Evolutionary conservation across 75 land plant species (phyloP).

Genomic region (Gnetum montanum): DNA sequence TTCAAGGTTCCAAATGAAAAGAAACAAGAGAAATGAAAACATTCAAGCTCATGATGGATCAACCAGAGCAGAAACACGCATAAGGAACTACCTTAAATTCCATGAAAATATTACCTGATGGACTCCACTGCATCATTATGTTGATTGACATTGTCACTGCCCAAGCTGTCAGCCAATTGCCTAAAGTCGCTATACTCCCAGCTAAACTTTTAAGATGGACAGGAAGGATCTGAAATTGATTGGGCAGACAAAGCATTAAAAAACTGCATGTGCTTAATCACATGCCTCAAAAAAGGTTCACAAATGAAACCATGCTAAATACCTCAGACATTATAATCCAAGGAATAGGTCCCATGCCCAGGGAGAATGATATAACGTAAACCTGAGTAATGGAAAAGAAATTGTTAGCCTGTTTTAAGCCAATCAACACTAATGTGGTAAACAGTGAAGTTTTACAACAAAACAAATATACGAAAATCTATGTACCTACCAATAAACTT

Average conservation of each 20-base stretch:
- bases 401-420: no score
- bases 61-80: neutral
- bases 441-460: no score
- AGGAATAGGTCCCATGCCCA: constrained; percentile 39
- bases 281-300: neutral
- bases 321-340: constrained; percentile 48
- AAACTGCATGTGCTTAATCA: neutral
- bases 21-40: neutral
- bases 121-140: constrained; percentile 53
- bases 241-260: neutral
- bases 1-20: neutral
- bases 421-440: no score
- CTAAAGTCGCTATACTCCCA: constrained; percentile 75
- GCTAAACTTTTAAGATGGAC: constrained; percentile 62
- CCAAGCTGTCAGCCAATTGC: constrained; percentile 53
- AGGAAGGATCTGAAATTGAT: constrained; percentile 52
- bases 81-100: neutral
- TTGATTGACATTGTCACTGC: constrained; percentile 63
- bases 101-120: constrained; percentile 34
- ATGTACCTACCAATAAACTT: neutral
- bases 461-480: neutral
- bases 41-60: neutral
- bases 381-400: no score
- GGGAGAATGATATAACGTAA: constrained; percentile 24
- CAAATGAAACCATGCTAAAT: neutral